Evolutionary conservation across 2,329 filamentous ascomycete species (phyloP), one percentile per base, ranked within the genome.

Genomic region (Grosmannia serpens): DNA sequence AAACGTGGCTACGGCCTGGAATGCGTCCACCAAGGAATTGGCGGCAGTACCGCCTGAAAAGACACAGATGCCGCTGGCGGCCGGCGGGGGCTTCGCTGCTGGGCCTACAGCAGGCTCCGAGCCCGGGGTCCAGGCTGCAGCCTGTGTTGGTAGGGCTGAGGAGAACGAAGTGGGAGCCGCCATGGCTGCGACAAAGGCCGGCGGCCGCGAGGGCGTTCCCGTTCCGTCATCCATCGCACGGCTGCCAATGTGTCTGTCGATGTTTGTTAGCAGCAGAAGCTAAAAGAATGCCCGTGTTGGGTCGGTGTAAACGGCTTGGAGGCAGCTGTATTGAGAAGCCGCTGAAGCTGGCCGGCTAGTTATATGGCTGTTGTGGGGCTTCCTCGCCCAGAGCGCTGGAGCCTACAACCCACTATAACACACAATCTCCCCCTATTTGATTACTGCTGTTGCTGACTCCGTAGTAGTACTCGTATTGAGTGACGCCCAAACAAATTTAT

Each of bases 41-140:
- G 92, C 91, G n/a, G 91, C 92, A 64, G 89, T 96, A 57, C 91
- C 91, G 46, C 91, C 91, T 0, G 91, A 95, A 71, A 96, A 94
- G 55, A 96, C 86, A 26, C 91, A 89, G 59, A 95, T 85, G 60
- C 85, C 85, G 53, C 52, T n/a, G 4, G 27, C 9, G 1, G 35
- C 20, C 0, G 22, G 13, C 26, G 24, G 8, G 5, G 15, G 8
- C 9, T 26, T 33, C 33, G 24, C 13, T 27, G 27, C 24, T 38
- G 44, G 41, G 10, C 33, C 33, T 10, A 50, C 47, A 50, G 29
- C 27, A 24, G 29, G 10, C 44, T 47, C 8, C 22, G 22, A 10
- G 44, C 10, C 44, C 5, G 44, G n/a, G n/a, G 44, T 13, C 44
- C 11, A 24, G 6, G 8, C 38, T 31, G 24, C 53, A 27, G 38